Base-by-base conservation (phyloP, 345 rosid genomes). In the Salix brachista region DNA sequence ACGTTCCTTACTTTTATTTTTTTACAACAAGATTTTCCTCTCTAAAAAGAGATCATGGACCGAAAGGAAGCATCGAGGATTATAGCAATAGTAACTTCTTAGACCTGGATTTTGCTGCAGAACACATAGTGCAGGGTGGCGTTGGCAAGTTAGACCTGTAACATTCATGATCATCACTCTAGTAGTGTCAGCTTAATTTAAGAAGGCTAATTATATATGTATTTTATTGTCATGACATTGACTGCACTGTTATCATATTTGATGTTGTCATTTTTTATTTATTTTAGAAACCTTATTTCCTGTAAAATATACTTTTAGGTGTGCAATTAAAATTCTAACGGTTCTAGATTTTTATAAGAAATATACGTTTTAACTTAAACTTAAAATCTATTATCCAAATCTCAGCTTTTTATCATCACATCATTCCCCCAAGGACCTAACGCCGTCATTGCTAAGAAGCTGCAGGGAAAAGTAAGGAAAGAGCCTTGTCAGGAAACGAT, bases 271-370 rank as follows among this genome's bases (percentile, higher is more conserved):
- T 9, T n/a, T 32, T 32, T 30, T 32, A 1, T 30, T 32, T 32
- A 32, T 3, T 4, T 0, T 0, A 32, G 4, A 32, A 32, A 32
- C 4, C 4, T 32, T 4, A 32, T 32, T 32, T 32, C 4, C 4
- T 3, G 34, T 3, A 3, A 32, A 32, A 4, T 32, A 32, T 32
- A 32, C 4, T 32, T 3, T 4, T 4, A 32, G 4, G 0, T 32
- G 4, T 3, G 0, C 0, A 0, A 3, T 0, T 32, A 32, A 32
- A 3, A 32, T 32, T 32, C 0, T 32, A 0, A 4, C 0, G 3
- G 2, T 3, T 32, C 34, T 4, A 32, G 0, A 32, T 4, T 32
- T 0, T 32, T 32, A 32, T 32, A 32, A 32, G 3, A 32, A 32
- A 3, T 30, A 30, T 0, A 30, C 0, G 4, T 30, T 3, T 30